phyloP scores from a whole-genome alignment of 768 basidiomycete genomes.

The Boletus bicolor region DNA sequence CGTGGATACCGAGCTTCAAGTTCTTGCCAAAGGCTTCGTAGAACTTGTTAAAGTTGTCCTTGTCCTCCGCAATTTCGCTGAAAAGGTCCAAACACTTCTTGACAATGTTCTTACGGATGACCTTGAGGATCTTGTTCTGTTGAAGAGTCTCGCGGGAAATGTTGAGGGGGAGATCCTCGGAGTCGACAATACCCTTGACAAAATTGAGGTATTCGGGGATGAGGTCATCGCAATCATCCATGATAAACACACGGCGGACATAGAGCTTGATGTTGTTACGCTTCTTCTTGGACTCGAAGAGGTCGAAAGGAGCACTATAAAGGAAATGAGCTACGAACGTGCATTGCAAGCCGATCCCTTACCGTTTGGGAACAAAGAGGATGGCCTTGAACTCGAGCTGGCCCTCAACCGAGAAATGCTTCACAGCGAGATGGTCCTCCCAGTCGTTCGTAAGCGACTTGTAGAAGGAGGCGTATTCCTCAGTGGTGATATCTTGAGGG shows the following conservation, averaged over 20 bases:
- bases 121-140: conserved; percentile 99
- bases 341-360: conserved; percentile 22
- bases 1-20: conserved; percentile 99
- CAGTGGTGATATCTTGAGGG: conserved; percentile 86
- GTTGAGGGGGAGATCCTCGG: conserved; percentile 99
- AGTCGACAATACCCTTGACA: conserved; percentile 99
- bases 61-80: conserved; percentile 97
- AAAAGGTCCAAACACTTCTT: conserved; percentile 97
- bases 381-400: conserved; percentile 99
- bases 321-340: neutral
- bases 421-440: conserved; percentile 99
- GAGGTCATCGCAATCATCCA: conserved; percentile 99
- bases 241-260: conserved; percentile 99
- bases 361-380: conserved; percentile 96
- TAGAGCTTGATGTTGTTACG: conserved; percentile 99
- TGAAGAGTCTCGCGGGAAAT: conserved; percentile 99
- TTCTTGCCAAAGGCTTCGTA: conserved; percentile 99
- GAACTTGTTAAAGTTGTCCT: conserved; percentile 97
- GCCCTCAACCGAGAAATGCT: conserved; percentile 99
- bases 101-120: conserved; percentile 98
- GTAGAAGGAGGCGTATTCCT: conserved; percentile 97
- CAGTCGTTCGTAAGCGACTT: conserved; percentile 99
- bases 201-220: conserved; percentile 99
- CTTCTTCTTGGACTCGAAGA: conserved; percentile 99
- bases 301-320: conserved; percentile 90